phyloP scores from a whole-genome alignment of 176 grass and related monocot genomes.

The Oryza officinalis region DNA sequence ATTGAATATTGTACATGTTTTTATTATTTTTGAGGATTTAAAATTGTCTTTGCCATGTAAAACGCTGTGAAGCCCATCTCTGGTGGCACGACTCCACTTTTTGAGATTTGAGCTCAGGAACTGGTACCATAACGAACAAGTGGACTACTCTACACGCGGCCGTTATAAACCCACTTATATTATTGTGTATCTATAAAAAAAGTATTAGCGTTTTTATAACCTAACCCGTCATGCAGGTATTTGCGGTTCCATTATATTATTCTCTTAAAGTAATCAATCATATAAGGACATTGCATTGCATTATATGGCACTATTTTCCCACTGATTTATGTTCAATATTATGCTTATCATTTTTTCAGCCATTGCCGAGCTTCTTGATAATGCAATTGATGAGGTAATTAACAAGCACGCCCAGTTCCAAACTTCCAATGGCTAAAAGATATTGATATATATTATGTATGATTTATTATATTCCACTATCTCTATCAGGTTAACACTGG shows the following conservation, averaged over 20 bases:
- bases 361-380: conserved; percentile 78
- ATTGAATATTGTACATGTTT: neutral
- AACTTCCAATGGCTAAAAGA: conserved; percentile 19
- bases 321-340: conserved; percentile 32
- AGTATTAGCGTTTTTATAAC: neutral
- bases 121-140: neutral
- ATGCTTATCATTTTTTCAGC: conserved; percentile 42
- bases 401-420: conserved; percentile 6
- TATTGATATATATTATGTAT: conserved; percentile 23
- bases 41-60: conserved; percentile 9
- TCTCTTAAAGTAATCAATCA: neutral
- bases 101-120: conserved; percentile 14
- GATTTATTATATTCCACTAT: conserved; percentile 33
- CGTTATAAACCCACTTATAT: conserved; percentile 26
- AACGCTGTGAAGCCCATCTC: neutral
- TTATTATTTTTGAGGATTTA: neutral
- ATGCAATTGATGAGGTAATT: conserved; percentile 72
- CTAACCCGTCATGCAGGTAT: conserved; percentile 4
- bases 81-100: conserved; percentile 3
- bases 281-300: conserved; percentile 2
- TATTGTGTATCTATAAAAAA: conserved; percentile 11
- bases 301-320: conserved; percentile 23
- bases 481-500: conserved; percentile 64
- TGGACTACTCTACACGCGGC: conserved; percentile 10
- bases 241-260: neutral